These are phyloP conservation scores for Pleurotus cornucopiae DNA, from an alignment of 768 basidiomycete species.

Conservation along the genomic window DNA sequence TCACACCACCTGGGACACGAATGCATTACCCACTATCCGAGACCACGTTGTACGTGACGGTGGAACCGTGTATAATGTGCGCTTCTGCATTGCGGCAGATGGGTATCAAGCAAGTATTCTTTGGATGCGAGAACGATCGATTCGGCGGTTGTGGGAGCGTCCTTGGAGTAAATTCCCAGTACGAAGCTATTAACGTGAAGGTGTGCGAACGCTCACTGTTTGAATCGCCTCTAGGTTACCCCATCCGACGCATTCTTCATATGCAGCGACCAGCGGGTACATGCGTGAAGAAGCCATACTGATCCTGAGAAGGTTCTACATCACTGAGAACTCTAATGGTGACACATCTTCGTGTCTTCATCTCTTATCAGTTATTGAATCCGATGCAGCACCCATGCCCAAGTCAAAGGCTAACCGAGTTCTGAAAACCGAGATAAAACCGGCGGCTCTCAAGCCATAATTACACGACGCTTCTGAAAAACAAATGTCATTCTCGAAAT, in stretches of 20 bases:
- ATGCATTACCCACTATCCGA: slow-evolving; percentile 59
- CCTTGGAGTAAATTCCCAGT: slow-evolving; percentile 79
- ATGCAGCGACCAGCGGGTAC: slow-evolving; percentile 72
- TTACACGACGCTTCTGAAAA: neutral
- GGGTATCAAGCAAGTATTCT: slow-evolving; percentile 86
- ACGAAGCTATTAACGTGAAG: slow-evolving; percentile 18
- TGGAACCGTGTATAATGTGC: slow-evolving; percentile 99
- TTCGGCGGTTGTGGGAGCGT: slow-evolving; percentile 98
- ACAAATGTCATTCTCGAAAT: no score
- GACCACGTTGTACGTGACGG: slow-evolving; percentile 93
- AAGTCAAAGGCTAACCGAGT: slow-evolving; percentile 81
- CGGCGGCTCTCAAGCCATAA: slow-evolving; percentile 13
- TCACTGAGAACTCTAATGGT: slow-evolving; percentile 94
- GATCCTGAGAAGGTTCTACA: slow-evolving; percentile 81
- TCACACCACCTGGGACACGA: slow-evolving; percentile 45
- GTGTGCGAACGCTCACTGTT: neutral
- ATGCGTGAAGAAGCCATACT: slow-evolving; percentile 82
- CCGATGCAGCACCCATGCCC: slow-evolving; percentile 75
- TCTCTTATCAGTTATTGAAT: slow-evolving; percentile 10
- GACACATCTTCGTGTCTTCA: slow-evolving; percentile 3
- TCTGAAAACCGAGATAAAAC: slow-evolving; percentile 75
- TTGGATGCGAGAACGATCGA: slow-evolving; percentile 92
- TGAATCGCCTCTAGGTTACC: slow-evolving; percentile 39
- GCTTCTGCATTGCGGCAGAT: slow-evolving; percentile 92
- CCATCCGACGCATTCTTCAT: slow-evolving; percentile 74